These are phyloP conservation scores for Diaporthe nobilis DNA, from an alignment of 2,329 filamentous ascomycete genomes.

Conservation along the genomic window DNA sequence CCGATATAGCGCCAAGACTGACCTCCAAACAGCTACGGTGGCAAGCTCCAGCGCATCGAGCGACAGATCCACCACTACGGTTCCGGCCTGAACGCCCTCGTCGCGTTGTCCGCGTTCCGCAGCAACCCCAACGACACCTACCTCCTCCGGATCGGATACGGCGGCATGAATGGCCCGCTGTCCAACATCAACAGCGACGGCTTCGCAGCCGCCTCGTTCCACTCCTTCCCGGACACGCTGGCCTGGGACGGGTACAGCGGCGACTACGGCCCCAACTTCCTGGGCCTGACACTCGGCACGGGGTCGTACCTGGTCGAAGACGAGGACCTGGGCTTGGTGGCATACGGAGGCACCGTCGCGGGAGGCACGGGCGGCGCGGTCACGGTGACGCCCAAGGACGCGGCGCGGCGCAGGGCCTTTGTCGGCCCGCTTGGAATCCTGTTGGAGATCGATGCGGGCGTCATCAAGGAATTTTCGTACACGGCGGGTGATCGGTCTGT, in stretches of 20 bases:
- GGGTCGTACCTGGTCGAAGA: slow-evolving; percentile 65
- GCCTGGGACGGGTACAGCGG: slow-evolving; percentile 70
- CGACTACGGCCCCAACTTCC: slow-evolving; percentile 69
- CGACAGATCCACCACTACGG: slow-evolving; percentile 74
- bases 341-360: slow-evolving; percentile 62
- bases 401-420: slow-evolving; percentile 63
- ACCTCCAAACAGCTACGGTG: slow-evolving; percentile 53
- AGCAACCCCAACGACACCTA: slow-evolving; percentile 61
- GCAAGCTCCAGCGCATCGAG: slow-evolving; percentile 59
- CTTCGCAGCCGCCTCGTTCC: slow-evolving; percentile 69
- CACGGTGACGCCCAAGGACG: slow-evolving; percentile 59
- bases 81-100: slow-evolving; percentile 69
- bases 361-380: slow-evolving; percentile 43
- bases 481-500: slow-evolving; percentile 45
- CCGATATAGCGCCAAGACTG: too few species aligned
- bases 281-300: slow-evolving; percentile 65
- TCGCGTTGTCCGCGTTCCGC: slow-evolving; percentile 67
- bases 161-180: slow-evolving; percentile 65
- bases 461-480: slow-evolving; percentile 56
- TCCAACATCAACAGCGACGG: slow-evolving; percentile 69
- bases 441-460: slow-evolving; percentile 59
- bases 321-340: slow-evolving; percentile 59
- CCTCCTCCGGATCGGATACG: slow-evolving; percentile 67
- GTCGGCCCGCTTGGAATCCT: slow-evolving; percentile 60
- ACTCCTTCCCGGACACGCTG: slow-evolving; percentile 69